These are phyloP conservation scores for Boletales sp. DNA, from an alignment of 768 basidiomycete species.

Conservation along the genomic window DNA sequence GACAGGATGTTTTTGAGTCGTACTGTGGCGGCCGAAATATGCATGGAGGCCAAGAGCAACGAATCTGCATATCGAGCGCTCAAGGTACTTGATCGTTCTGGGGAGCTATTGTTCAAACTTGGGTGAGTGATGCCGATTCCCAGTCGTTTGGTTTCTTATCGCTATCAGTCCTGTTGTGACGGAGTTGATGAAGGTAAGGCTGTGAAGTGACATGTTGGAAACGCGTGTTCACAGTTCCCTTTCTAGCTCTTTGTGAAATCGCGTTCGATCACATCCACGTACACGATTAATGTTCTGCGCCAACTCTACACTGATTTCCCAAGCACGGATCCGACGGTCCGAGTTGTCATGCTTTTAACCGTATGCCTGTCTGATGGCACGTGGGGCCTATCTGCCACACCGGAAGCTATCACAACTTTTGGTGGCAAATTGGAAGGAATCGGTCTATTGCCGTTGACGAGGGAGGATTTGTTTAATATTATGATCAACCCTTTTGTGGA, in stretches of 20 bases:
- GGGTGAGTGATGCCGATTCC: conserved; percentile 39
- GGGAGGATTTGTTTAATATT: conserved; percentile 57
- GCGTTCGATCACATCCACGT: conserved; percentile 54
- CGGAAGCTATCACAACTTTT: conserved; percentile 30
- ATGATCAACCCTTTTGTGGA: conserved; percentile 71
- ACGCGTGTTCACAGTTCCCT: conserved; percentile 3
- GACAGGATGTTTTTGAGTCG: conserved; percentile 77
- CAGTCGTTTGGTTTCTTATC: conserved; percentile 4
- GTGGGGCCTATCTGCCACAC: conserved; percentile 25
- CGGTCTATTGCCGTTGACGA: conserved; percentile 52
- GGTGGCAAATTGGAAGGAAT: conserved; percentile 53
- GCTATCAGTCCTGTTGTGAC: conserved; percentile 43
- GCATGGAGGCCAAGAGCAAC: conserved; percentile 76
- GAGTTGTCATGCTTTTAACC: conserved; percentile 70
- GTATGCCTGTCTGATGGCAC: conserved; percentile 45
- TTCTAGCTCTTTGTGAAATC: conserved; percentile 65
- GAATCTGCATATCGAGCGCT: conserved; percentile 66
- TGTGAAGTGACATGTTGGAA: neutral
- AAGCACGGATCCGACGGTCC: conserved; percentile 53
- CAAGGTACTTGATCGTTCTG: conserved; percentile 61
- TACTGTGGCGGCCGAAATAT: conserved; percentile 79
- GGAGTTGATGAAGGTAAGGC: conserved; percentile 61
- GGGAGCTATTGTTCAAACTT: conserved; percentile 65
- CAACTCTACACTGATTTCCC: conserved; percentile 68
- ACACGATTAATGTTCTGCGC: conserved; percentile 51